phyloP scores from a whole-genome alignment of 176 grass and related monocot genomes.

The Oryza nivara region DNA sequence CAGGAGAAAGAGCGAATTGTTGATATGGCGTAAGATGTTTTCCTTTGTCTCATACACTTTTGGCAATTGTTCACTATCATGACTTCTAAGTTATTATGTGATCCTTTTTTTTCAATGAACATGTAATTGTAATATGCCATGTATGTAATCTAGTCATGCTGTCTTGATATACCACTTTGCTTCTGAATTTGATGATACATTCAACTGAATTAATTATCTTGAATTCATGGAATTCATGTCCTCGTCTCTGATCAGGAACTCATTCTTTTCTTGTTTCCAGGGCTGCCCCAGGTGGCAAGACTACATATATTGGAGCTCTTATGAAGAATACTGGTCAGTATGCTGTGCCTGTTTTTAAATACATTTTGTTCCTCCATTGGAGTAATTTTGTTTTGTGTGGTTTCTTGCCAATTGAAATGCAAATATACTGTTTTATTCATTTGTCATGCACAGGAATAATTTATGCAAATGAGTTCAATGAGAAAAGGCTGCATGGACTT shows the following conservation, averaged over 20 bases:
- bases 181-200: constrained; percentile 18
- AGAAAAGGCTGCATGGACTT: constrained; percentile 81
- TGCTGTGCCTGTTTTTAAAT: constrained; percentile 37
- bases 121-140: not conserved
- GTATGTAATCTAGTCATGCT: constrained; percentile 2
- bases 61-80: constrained; percentile 6
- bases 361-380: not conserved
- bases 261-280: constrained; percentile 50
- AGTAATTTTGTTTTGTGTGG: constrained; percentile 25
- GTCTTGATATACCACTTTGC: not conserved
- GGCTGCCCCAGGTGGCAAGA: constrained; percentile 97
- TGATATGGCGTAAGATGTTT: constrained; percentile 96
- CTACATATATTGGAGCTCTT: constrained; percentile 92
- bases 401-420: not conserved
- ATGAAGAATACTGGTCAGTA: constrained; percentile 94
- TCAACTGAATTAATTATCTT: not conserved
- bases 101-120: not conserved
- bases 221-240: not conserved
- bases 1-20: constrained; percentile 94
- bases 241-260: not conserved
- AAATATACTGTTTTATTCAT: constrained; percentile 20
- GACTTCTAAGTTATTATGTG: not conserved
- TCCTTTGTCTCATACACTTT: constrained; percentile 3
- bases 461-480: constrained; percentile 97
- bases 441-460: constrained; percentile 67